phyloP scores from a whole-genome alignment of 306 rosid genomes.

The Trichosanthes truncata region DNA sequence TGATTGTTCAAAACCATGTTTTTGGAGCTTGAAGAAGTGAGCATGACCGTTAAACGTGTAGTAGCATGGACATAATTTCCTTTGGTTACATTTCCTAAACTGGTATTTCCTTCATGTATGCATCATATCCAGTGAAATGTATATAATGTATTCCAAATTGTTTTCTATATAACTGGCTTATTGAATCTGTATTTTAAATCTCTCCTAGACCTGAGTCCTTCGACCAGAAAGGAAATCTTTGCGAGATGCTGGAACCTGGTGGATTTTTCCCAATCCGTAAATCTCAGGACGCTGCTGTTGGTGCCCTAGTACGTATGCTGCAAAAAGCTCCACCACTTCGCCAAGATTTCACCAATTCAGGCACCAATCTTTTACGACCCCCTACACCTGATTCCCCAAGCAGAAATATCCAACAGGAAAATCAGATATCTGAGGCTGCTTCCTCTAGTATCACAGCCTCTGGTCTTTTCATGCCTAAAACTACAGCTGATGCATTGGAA shows the following conservation, averaged over 20 bases:
- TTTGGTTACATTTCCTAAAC: background rate
- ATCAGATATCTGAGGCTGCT: slow-evolving; percentile 19
- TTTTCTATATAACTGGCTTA: background rate
- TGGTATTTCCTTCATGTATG: background rate
- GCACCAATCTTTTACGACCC: slow-evolving; percentile 18
- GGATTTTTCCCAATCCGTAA: slow-evolving; percentile 46
- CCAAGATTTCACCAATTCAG: slow-evolving; percentile 38
- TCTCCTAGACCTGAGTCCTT: slow-evolving; percentile 11
- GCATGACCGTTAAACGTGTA: background rate
- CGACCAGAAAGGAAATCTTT: slow-evolving; percentile 11
- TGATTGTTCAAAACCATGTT: background rate
- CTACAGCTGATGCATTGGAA: slow-evolving; percentile 74
- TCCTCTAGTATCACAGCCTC: slow-evolving; percentile 34
- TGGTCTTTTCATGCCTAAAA: slow-evolving; percentile 29
- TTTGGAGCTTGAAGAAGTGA: background rate
- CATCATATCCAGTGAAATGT: background rate
- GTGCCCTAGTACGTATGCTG: slow-evolving; percentile 61
- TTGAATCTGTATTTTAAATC: background rate
- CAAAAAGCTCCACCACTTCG: slow-evolving; percentile 74
- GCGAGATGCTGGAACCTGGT: slow-evolving; percentile 25
- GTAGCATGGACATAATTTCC: background rate
- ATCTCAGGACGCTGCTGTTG: slow-evolving; percentile 80
- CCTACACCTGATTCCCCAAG: slow-evolving; percentile 24
- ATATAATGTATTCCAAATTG: background rate
- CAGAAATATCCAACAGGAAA: slow-evolving; percentile 25